Evolutionary conservation across 1,284 basidiomycete genomes (phyloP), one percentile per base, ranked within the genome.

Genomic region (Leccinum subrobustum): DNA sequence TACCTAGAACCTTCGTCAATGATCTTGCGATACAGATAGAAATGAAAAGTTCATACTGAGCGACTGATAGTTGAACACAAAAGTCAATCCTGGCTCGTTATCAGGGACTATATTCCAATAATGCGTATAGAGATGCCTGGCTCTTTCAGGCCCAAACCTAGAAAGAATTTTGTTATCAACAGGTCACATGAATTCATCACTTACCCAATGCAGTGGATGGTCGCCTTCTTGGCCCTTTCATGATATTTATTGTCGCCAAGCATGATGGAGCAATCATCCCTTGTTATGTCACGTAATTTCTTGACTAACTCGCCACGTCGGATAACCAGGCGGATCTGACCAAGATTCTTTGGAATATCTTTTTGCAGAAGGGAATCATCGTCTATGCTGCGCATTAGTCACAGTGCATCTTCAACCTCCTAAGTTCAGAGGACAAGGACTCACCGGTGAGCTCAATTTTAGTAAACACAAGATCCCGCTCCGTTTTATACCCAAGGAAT

Each of bases 11-110:
- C 5, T 51, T 3, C 44, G 23, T 57, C 20, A 57, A 52, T 12
- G 7, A 23, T 42, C 29, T 2, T 37, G 8, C 3, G 11, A 27
- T n/a, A n/a, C 18, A 11, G 6, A 54, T 12, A 27, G 16, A 47
- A 48, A 47, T 9, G 37, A 54, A 7, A 5, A 54, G n/a, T 44
- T 44, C 42, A 53, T 61, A 62, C 69, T 31, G 1, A 67, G 56
- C 8, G 65, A 59, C 16, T 29, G 54, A 35, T 64, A 67, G 37
- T 63, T 69, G 62, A 70, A 70, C 42, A 61, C 56, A 6, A 69
- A 70, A 5, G 60, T 20, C 25, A 63, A 27, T 11, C 3, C 1
- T 3, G 60, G 67, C 25, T 58, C 52, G 18, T 27, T 3, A 25
- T 64, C 48, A 5, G 33, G 54, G 1, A 31, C 31, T 4, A 65